These are phyloP conservation scores for Mucor saturninus DNA, from an alignment of 371 early-diverging fungal genomes.

Conservation along the genomic window DNA sequence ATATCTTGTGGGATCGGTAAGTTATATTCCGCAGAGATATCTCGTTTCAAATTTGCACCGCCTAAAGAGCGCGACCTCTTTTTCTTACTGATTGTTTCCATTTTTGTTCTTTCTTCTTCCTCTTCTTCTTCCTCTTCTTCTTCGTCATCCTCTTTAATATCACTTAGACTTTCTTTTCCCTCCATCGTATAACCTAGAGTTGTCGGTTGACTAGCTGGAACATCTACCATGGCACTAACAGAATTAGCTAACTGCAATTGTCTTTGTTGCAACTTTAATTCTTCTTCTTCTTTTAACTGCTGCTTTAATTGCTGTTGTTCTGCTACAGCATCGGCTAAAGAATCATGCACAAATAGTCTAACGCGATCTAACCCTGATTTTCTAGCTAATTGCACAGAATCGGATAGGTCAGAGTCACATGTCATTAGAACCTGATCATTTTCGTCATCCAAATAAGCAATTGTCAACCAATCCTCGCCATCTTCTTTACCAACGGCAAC, in stretches of 20 bases:
- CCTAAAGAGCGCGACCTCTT: background rate
- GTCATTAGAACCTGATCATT: constrained; percentile 81
- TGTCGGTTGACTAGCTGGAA: constrained; percentile 25
- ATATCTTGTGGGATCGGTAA: constrained; percentile 56
- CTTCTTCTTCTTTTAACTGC: constrained; percentile 14
- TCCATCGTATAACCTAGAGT: constrained; percentile 15
- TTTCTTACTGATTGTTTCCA: constrained; percentile 4
- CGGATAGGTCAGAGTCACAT: constrained; percentile 75
- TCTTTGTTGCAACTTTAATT: background rate
- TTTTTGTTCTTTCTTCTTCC: constrained; percentile 11
- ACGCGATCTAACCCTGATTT: constrained; percentile 77
- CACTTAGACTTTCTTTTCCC: constrained; percentile 3
- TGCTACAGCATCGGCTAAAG: constrained; percentile 19
- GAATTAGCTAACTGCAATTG: background rate
- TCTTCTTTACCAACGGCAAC: constrained; percentile 14
- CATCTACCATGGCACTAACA: background rate
- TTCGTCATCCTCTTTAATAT: constrained; percentile 4
- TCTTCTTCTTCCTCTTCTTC: constrained; percentile 9
- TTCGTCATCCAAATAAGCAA: constrained; percentile 89
- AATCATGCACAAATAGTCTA: constrained; percentile 61
- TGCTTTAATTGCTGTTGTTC: constrained; percentile 13
- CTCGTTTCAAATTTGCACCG: constrained; percentile 7
- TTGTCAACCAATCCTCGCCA: constrained; percentile 52
- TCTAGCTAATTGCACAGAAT: constrained; percentile 79
- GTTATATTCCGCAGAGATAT: constrained; percentile 25